phyloP scores from a whole-genome alignment of 768 basidiomycete species.

The Macrolepiota albuminosa region DNA sequence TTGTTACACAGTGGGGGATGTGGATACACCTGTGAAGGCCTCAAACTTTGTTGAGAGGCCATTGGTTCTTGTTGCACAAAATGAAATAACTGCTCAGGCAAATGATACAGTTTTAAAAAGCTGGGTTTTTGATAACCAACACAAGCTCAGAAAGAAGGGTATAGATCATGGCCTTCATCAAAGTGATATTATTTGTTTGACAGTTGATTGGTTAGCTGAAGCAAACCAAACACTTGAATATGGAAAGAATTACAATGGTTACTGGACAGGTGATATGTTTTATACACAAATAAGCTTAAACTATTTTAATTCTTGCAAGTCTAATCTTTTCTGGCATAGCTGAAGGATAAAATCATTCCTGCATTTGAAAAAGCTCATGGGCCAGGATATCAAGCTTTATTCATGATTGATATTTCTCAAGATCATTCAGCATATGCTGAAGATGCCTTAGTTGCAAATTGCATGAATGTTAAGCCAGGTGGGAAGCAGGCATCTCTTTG shows the following conservation, averaged over 20 bases:
- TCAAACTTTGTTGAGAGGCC: conserved; percentile 18
- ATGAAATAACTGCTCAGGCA: conserved; percentile 37
- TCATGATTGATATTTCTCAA: background rate
- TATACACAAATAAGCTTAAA: too few relatives aligned
- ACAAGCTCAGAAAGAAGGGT: conserved; percentile 31
- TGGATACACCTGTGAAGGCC: conserved; percentile 4
- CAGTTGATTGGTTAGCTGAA: background rate
- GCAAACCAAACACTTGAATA: conserved; percentile 19
- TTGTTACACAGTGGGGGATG: background rate
- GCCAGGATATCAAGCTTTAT: background rate
- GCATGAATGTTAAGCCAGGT: too few relatives aligned
- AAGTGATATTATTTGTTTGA: conserved; percentile 19
- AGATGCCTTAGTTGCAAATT: too few relatives aligned
- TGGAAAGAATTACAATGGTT: background rate
- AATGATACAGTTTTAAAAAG: conserved; percentile 24
- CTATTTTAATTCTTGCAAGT: too few relatives aligned
- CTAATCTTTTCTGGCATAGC: too few relatives aligned
- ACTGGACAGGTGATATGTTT: too few relatives aligned
- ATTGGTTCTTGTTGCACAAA: conserved; percentile 27
- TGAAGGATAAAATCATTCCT: too few relatives aligned
- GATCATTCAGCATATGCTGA: too few relatives aligned
- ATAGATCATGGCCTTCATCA: conserved; percentile 22
- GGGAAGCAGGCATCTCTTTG: too few relatives aligned
- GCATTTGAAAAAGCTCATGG: too few relatives aligned
- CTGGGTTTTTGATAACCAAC: conserved; percentile 27